Conservation (phyloP, 2,329 filamentous ascomycete genomes). For the Exophiala sp. region DNA sequence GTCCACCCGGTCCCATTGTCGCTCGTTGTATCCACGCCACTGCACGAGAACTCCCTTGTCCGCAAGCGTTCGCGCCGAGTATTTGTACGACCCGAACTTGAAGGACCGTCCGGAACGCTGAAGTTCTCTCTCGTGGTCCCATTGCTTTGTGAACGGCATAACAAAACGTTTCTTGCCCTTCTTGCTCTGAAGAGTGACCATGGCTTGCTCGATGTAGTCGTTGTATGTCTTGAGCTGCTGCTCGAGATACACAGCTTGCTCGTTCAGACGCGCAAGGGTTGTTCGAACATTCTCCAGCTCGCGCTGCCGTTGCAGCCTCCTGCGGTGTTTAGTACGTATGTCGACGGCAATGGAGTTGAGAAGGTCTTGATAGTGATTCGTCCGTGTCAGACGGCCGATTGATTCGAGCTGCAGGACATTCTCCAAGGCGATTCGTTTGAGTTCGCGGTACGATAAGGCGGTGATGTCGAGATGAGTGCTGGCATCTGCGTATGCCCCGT, state of each 20-base stretch:
- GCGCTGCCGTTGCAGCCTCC: constrained; percentile 82
- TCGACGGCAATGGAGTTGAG: constrained; percentile 94
- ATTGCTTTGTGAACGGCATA: constrained; percentile 95
- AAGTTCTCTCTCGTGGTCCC: constrained; percentile 95
- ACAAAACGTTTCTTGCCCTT: constrained; percentile 93
- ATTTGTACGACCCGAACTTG: constrained; percentile 97
- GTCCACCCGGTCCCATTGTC: constrained; percentile 87
- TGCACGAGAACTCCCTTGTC: constrained; percentile 91
- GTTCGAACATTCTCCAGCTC: constrained; percentile 64
- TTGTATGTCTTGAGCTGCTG: constrained; percentile 96
- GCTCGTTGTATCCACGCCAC: constrained; percentile 77
- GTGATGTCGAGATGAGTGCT: constrained; percentile 82
- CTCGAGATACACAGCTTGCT: constrained; percentile 81
- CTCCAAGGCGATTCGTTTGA: constrained; percentile 88
- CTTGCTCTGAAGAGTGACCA: constrained; percentile 93
- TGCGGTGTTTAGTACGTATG: constrained; percentile 92
- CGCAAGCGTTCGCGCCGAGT: constrained; percentile 77
- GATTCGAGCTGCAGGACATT: constrained; percentile 88
- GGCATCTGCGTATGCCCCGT: constrained; percentile 81
- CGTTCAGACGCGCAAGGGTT: constrained; percentile 44
- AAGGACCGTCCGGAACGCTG: constrained; percentile 87
- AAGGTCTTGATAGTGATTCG: constrained; percentile 96
- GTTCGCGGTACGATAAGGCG: constrained; percentile 78
- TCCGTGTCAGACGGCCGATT: constrained; percentile 72
- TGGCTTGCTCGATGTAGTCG: constrained; percentile 97